Conservation (phyloP, 2,329 filamentous ascomycete genomes). For the Colletotrichum paranaense region DNA sequence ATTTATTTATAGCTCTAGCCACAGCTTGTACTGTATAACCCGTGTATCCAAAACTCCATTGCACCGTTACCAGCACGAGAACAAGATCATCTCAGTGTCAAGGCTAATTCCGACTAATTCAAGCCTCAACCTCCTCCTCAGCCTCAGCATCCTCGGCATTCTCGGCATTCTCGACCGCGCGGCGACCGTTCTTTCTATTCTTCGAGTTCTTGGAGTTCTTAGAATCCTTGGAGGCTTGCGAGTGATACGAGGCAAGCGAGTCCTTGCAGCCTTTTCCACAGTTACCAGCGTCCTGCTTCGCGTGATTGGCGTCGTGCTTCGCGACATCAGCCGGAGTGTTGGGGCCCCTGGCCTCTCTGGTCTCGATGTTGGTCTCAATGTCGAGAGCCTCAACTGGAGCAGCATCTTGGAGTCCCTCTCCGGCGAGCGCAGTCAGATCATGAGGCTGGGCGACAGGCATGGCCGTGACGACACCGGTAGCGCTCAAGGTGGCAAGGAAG, state of each 20-base stretch:
- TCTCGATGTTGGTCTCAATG: not conserved
- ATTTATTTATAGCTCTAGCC: not conserved
- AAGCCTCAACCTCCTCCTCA: not conserved
- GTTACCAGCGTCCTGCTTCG: not conserved
- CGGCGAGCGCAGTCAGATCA: not conserved
- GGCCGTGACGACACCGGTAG: not conserved
- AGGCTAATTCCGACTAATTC: not conserved
- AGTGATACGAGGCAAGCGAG: conserved; percentile 6
- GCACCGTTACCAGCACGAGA: not conserved
- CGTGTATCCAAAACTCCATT: not conserved
- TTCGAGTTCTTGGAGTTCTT: conserved; percentile 1
- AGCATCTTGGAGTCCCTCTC: not conserved
- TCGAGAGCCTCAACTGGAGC: not conserved
- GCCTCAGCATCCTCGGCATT: not conserved
- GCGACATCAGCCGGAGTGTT: not conserved
- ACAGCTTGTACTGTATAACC: not conserved
- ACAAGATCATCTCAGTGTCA: not conserved
- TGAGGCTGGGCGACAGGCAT: not conserved
- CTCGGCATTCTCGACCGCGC: not conserved
- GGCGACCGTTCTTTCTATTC: not conserved
- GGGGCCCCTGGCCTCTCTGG: conserved; percentile 3
- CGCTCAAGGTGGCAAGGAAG: not conserved
- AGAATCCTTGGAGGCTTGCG: conserved; percentile 14
- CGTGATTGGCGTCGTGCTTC: conserved; percentile 20
- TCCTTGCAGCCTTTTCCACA: not conserved